Evolutionary conservation across 176 grass and related monocot genomes (phyloP).

Genomic region (Paspalum notatum): DNA sequence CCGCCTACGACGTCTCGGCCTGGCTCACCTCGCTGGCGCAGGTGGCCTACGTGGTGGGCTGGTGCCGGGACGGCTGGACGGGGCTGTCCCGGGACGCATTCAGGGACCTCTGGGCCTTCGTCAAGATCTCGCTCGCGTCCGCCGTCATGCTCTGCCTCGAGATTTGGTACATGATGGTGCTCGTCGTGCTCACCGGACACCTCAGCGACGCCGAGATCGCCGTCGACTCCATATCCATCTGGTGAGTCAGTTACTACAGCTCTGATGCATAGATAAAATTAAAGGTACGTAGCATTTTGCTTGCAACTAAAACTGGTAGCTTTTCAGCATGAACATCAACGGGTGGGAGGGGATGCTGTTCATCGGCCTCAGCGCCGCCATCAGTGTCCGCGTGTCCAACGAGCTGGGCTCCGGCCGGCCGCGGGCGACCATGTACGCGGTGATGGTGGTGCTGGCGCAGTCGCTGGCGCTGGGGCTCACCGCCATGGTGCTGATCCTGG

Average conservation of each 20-base stretch:
- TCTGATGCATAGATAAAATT: too few species aligned
- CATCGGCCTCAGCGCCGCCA: constrained; percentile 82
- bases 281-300: too few species aligned
- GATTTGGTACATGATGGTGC: constrained; percentile 97
- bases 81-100: constrained; percentile 58
- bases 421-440: constrained; percentile 62
- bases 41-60: constrained; percentile 62
- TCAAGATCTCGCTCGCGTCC: constrained; percentile 64
- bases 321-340: constrained; percentile 83
- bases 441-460: constrained; percentile 65
- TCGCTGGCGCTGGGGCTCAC: constrained; percentile 61
- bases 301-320: too few species aligned
- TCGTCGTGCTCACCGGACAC: constrained; percentile 86
- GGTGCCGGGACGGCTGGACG: constrained; percentile 70
- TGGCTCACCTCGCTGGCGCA: constrained; percentile 60
- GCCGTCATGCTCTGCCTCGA: constrained; percentile 92
- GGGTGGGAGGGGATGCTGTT: constrained; percentile 91
- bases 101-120: constrained; percentile 71
- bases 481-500: constrained; percentile 55
- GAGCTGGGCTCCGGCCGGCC: constrained; percentile 81
- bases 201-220: constrained; percentile 86
- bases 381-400: constrained; percentile 86
- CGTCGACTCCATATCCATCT: constrained; percentile 86
- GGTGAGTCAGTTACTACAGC: constrained; percentile 27
- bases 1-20: constrained; percentile 56